These are phyloP conservation scores for Ilyonectria robusta DNA, from an alignment of 2,329 filamentous ascomycete species.

Conservation along the genomic window DNA sequence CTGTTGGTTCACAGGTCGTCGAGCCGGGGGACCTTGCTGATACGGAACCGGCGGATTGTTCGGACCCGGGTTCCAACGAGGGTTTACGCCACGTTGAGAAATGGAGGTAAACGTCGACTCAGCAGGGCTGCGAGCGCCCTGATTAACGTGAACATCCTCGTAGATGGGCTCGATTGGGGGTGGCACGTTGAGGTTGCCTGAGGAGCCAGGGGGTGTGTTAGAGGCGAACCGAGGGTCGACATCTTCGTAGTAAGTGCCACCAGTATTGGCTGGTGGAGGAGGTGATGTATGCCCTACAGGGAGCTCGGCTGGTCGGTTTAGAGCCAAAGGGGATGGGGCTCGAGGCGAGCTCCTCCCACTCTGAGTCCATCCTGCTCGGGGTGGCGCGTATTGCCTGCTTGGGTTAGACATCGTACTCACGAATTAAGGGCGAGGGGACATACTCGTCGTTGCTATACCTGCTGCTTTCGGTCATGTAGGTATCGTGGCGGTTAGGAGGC, in stretches of 20 bases:
- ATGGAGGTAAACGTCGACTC: constrained; percentile 91
- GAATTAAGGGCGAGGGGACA: constrained; percentile 26
- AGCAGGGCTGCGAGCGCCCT: constrained; percentile 77
- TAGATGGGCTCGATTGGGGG: constrained; percentile 62
- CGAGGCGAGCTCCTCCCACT: constrained; percentile 61
- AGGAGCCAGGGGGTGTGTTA: constrained; percentile 48
- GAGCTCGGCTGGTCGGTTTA: constrained; percentile 54
- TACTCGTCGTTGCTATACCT: constrained; percentile 82
- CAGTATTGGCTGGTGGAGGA: constrained; percentile 45
- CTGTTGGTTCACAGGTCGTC: constrained; percentile 65
- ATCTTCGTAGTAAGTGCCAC: constrained; percentile 86
- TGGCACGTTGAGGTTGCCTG: constrained; percentile 46
- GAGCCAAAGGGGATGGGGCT: constrained; percentile 61
- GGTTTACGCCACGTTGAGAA: constrained; percentile 89
- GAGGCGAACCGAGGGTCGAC: constrained; percentile 87
- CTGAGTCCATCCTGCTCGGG: constrained; percentile 70
- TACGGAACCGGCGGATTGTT: constrained; percentile 61
- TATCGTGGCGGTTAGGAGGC: constrained; percentile 60
- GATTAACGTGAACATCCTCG: constrained; percentile 72
- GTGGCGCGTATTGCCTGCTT: constrained; percentile 66
- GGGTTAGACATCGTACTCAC: constrained; percentile 12
- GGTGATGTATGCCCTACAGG: constrained; percentile 54
- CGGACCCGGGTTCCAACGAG: constrained; percentile 80
- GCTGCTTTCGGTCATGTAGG: constrained; percentile 76
- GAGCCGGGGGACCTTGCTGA: constrained; percentile 59